Base-by-base conservation (phyloP, 108 stramenopile genomes). In the Skeletonema grethae region DNA sequence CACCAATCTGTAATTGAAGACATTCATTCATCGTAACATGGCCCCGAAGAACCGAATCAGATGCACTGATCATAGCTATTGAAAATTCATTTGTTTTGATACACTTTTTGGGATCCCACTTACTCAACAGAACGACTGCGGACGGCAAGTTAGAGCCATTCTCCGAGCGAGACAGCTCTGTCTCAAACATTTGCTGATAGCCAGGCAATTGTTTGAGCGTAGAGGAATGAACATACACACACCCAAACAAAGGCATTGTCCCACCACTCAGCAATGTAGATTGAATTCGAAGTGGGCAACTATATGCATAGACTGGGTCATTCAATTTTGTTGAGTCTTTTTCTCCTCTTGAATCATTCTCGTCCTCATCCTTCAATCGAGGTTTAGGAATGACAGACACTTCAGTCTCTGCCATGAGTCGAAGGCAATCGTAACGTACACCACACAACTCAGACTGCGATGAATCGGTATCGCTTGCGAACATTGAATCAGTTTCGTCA, bases 371-470 rank as follows among this genome's bases (percentile, higher is more conserved):
- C 57, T 46, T 43, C 22, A 29, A n/a, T 7, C 90, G 82, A 55
- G 84, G 80, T 69, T 87, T 90, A 2, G 91, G 88, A 68, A 81
- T 57, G 24, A 92, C 71, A 13, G 87, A 63, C n/a, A 92, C 77
- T 68, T 92, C 91, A 11, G 89, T 90, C 46, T 90, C 79, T n/a
- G 83, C 77, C 64, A 86, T 82, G 9, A 90, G 79, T 45, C 88
- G 70, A 2, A 77, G 65, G 65, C 78, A 87, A 20, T 20, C 18
- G 38, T 18, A 57, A 20, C 18, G 5, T n/a, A 24, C 50, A 2
- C 9, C 20, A 53, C 18, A 24, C 7, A 15, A 7, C n/a, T 32
- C 35, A 24, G 58, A 65, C 15, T 55, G 9, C 30, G 64, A 50
- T 41, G 70, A 65, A 74, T 50, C 67, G 28, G 59, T 69, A 56